Percentiles rank a stretch among this genome's conserved stretches.
Evolutionary conservation across 352 stramenopile genomes (phyloP).

Genomic region (Pythium graminicola): DNA sequence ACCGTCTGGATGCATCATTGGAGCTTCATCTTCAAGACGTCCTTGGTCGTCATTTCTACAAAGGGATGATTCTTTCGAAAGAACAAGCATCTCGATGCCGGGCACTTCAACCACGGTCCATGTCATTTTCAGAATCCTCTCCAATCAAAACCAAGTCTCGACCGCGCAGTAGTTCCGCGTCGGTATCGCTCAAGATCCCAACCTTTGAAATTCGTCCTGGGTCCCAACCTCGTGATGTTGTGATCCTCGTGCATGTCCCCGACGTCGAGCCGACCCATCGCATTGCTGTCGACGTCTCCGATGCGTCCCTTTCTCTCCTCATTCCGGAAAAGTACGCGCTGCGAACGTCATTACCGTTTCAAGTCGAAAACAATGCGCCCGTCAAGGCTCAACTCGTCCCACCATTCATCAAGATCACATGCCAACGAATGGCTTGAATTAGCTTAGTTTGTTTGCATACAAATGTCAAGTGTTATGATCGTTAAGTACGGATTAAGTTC

Average conservation of each 20-base stretch:
- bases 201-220: slow-evolving; percentile 35
- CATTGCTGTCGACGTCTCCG: slow-evolving; percentile 43
- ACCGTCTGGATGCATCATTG: slow-evolving; percentile 39
- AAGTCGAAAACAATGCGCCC: slow-evolving; percentile 28
- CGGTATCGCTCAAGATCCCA: slow-evolving; percentile 27
- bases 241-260: slow-evolving; percentile 40
- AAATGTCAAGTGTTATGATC: neutral
- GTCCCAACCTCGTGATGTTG: slow-evolving; percentile 26
- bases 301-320: slow-evolving; percentile 40
- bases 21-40: slow-evolving; percentile 49
- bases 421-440: slow-evolving; percentile 7
- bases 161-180: neutral
- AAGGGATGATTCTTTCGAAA: slow-evolving; percentile 55
- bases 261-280: slow-evolving; percentile 25
- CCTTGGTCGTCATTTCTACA: slow-evolving; percentile 51
- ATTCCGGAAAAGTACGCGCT: slow-evolving; percentile 51
- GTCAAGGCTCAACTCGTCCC: slow-evolving; percentile 6
- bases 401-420: slow-evolving; percentile 15
- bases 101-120: slow-evolving; percentile 15
- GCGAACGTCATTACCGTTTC: slow-evolving; percentile 42
- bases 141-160: neutral
- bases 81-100: slow-evolving; percentile 56
- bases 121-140: neutral
- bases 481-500: slow-evolving; percentile 6
- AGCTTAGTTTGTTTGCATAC: neutral